These are phyloP conservation scores for Sporisorium iseilematis-ciliati DNA, from an alignment of 1,284 basidiomycete genomes.

Conservation along the genomic window DNA sequence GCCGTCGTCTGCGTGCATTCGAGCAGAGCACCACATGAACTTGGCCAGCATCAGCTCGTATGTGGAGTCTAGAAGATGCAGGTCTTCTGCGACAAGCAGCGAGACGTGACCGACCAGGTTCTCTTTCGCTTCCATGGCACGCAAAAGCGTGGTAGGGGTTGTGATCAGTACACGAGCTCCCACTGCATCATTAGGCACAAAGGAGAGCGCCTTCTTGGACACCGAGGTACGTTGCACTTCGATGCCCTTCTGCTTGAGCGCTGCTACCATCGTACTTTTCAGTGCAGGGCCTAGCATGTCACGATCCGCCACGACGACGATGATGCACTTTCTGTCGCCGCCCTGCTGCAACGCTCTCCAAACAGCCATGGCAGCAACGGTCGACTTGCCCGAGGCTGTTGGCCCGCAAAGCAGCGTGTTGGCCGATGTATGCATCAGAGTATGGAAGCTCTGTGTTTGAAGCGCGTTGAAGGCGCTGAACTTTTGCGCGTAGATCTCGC, in stretches of 20 bases:
- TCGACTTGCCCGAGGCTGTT: conserved; percentile 83
- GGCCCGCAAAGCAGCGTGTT: conserved; percentile 87
- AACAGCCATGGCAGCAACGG: conserved; percentile 72
- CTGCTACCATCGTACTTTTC: conserved; percentile 16
- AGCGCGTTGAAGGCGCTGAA: conserved; percentile 81
- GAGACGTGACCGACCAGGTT: conserved; percentile 24
- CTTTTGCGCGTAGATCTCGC: conserved; percentile 67
- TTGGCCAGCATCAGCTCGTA: conserved; percentile 86
- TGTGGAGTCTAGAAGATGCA: conserved; percentile 83
- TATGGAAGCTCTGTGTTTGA: conserved; percentile 92
- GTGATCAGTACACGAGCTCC: conserved; percentile 68
- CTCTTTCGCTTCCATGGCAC: conserved; percentile 45
- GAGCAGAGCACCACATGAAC: conserved; percentile 36
- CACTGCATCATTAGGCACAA: conserved; percentile 14
- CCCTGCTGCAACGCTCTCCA: conserved; percentile 36
- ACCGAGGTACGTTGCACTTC: conserved; percentile 29
- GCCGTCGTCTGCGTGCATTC: background rate
- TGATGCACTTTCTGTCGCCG: conserved; percentile 15
- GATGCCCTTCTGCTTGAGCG: conserved; percentile 37
- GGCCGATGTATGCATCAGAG: conserved; percentile 77
- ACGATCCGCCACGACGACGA: conserved; percentile 20
- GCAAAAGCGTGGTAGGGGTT: conserved; percentile 68
- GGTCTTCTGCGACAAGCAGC: conserved; percentile 83
- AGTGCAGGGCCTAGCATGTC: conserved; percentile 29
- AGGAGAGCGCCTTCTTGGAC: conserved; percentile 24